A percentile compares a stretch with the other conserved stretches of the same genome.
These are phyloP conservation scores for Pseudocercospora cruenta DNA, from an alignment of 2,329 filamentous ascomycete genomes.

Conservation along the genomic window DNA sequence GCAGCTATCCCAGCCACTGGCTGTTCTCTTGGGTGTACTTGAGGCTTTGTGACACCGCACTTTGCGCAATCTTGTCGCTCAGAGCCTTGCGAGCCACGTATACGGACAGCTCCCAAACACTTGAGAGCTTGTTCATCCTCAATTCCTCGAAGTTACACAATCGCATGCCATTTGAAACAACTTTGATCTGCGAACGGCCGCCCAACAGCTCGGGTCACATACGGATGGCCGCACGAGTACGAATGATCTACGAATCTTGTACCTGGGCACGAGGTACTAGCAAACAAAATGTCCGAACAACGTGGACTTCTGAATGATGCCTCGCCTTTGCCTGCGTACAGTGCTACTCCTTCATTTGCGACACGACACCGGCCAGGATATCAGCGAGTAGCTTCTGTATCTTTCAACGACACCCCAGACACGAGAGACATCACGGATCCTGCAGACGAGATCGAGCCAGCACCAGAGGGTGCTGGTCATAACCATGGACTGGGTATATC, in stretches of 20 bases:
- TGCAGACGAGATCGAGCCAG: constrained; percentile 34
- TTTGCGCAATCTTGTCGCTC: neutral
- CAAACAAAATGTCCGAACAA: constrained; percentile 20
- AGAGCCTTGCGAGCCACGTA: constrained; percentile 4
- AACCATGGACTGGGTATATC: constrained; percentile 43
- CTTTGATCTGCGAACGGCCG: constrained; percentile 13
- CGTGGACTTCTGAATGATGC: constrained; percentile 25
- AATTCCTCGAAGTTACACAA: constrained; percentile 10
- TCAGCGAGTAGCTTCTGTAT: constrained; percentile 41
- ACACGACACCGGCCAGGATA: constrained; percentile 41
- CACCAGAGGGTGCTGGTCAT: constrained; percentile 15
- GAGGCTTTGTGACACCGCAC: constrained; percentile 2
- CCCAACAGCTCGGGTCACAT: neutral
- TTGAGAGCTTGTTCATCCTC: constrained; percentile 2
- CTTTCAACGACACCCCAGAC: constrained; percentile 36
- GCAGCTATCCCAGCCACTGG: constrained; percentile 14
- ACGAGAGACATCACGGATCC: constrained; percentile 30
- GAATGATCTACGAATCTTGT: constrained; percentile 12
- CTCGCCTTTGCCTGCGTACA: constrained; percentile 11
- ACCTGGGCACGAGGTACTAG: neutral
- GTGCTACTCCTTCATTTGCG: constrained; percentile 15
- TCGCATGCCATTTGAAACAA: constrained; percentile 15
- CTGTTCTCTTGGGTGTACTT: constrained; percentile 3
- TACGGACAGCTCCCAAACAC: neutral
- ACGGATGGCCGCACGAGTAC: constrained; percentile 17